Evolutionary conservation across 139 green algal genomes (phyloP), one percentile per base, ranked within the genome.

Genomic region (Chlamydomonas incerta): DNA sequence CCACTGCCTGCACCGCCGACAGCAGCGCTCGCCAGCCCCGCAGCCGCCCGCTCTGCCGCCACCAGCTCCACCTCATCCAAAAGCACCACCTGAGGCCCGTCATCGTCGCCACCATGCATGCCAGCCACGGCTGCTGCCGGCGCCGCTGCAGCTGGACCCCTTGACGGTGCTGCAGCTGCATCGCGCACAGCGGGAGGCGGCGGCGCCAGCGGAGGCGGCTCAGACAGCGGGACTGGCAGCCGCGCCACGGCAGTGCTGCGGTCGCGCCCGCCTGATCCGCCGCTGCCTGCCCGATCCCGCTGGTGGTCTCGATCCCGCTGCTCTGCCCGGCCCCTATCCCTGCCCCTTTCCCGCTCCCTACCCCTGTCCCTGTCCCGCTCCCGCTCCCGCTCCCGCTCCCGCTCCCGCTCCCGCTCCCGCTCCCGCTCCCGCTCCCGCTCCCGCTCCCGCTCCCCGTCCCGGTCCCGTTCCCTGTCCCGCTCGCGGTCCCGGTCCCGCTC

Each of bases 51-150:
- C 1, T 20, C 20, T 14, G 47, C 79, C 33, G 63, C 77, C 29
- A 52, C 5, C 46, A 34, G 33, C 1, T 29, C 63, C 33, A 17
- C 18, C 46, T 74, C 77, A 23, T 83, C 77, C 29, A 74, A 29
- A 41, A 66, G 46, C 4, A 83, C 77, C 46, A 83, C 77, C 41
- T 74, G 63, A 41, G 77, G 77, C 26, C 77, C 77, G 35, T 83
- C 77, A 15, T 80, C 73, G 31, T 74, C 77, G 37, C 62, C 34
- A 35, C 34, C 68, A n/a, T n/a, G n/a, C n/a, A n/a, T n/a, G n/a
- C n/a, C n/a, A n/a, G n/a, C n/a, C n/a, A n/a, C n/a, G n/a, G n/a
- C n/a, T n/a, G n/a, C n/a, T n/a, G n/a, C n/a, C n/a, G n/a, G n/a
- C n/a, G n/a, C n/a, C n/a, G n/a, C n/a, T n/a, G n/a, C n/a, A n/a